Conservation (phyloP, 495 filamentous ascomycete species). For the Lasiosphaeris hirsuta region DNA sequence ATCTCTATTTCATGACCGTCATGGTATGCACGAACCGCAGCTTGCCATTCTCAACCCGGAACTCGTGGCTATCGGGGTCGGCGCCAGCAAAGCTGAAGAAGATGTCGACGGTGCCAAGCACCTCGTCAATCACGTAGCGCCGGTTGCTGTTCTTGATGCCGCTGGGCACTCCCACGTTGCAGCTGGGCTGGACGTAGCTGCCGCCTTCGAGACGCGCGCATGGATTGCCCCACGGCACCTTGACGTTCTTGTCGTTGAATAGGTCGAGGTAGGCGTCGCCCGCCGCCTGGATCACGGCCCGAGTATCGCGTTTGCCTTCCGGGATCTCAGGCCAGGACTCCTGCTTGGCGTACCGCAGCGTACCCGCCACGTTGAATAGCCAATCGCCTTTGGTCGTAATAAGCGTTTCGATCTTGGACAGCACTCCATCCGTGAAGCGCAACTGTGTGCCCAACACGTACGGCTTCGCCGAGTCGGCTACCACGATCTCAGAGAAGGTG, state of each 20-base stretch:
- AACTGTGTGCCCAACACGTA: constrained; percentile 47
- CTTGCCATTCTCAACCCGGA: constrained; percentile 42
- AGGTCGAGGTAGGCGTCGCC: constrained; percentile 47
- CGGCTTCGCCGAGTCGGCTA: constrained; percentile 38
- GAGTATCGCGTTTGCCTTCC: constrained; percentile 30
- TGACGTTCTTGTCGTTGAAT: constrained; percentile 38
- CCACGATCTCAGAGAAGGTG: constrained; percentile 48
- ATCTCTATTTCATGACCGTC: constrained; percentile 21
- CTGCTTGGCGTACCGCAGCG: constrained; percentile 38
- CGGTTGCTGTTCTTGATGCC: constrained; percentile 35
- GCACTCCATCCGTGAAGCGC: constrained; percentile 35
- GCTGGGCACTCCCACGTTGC: constrained; percentile 38
- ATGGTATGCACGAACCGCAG: constrained; percentile 43
- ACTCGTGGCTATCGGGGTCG: constrained; percentile 41
- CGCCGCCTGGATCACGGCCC: constrained; percentile 41
- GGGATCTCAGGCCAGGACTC: constrained; percentile 49
- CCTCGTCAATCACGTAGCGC: constrained; percentile 42
- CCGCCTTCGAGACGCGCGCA: constrained; percentile 49
- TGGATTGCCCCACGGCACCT: constrained; percentile 44
- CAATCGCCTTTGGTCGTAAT: constrained; percentile 44
- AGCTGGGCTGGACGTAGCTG: constrained; percentile 36
- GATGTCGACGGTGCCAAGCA: constrained; percentile 36
- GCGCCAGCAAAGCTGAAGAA: constrained; percentile 38
- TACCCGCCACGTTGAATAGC: constrained; percentile 49
- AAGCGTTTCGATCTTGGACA: constrained; percentile 39